phyloP scores from a whole-genome alignment of 2,329 filamentous ascomycete genomes.

The Neofusicoccum laricinum region DNA sequence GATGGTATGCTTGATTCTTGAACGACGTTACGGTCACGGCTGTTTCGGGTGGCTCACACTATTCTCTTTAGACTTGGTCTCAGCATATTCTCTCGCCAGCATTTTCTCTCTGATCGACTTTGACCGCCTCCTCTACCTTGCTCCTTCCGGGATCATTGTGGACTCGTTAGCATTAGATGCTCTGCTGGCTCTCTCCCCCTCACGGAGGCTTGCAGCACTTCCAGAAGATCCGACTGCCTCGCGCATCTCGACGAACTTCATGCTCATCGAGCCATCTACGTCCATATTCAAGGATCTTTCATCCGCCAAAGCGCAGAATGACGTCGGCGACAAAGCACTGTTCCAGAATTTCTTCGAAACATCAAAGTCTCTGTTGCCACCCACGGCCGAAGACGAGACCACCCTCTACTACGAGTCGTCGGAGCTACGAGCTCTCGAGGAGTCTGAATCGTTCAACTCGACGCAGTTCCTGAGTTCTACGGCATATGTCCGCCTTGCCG shows the following conservation, averaged over 20 bases:
- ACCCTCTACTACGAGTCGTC: slow-evolving; percentile 38
- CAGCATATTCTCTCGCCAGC: slow-evolving; percentile 45
- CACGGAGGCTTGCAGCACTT: slow-evolving; percentile 34
- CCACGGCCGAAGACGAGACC: slow-evolving; percentile 32
- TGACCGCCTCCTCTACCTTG: slow-evolving; percentile 45
- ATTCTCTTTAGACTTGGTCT: slow-evolving; percentile 14
- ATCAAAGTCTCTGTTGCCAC: slow-evolving; percentile 31
- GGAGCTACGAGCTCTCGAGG: slow-evolving; percentile 23
- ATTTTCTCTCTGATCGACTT: slow-evolving; percentile 44
- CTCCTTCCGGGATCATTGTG: slow-evolving; percentile 44
- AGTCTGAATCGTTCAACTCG: slow-evolving; percentile 39
- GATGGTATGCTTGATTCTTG: slow-evolving; percentile 25
- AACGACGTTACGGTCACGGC: too few species aligned
- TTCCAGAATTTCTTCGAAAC: slow-evolving; percentile 31
- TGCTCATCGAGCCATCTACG: slow-evolving; percentile 36
- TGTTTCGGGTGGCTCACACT: not conserved
- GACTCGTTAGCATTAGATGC: slow-evolving; percentile 47
- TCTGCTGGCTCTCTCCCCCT: slow-evolving; percentile 39
- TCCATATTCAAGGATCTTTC: slow-evolving; percentile 31
- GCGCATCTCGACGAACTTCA: slow-evolving; percentile 35
- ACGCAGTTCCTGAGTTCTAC: slow-evolving; percentile 42
- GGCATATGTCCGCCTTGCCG: slow-evolving; percentile 46
- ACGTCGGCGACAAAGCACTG: slow-evolving; percentile 29
- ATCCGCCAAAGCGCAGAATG: slow-evolving; percentile 23
- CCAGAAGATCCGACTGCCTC: slow-evolving; percentile 30